These are phyloP conservation scores for Leccinum pellstonianum DNA, from an alignment of 768 basidiomycete species.

Conservation along the genomic window DNA sequence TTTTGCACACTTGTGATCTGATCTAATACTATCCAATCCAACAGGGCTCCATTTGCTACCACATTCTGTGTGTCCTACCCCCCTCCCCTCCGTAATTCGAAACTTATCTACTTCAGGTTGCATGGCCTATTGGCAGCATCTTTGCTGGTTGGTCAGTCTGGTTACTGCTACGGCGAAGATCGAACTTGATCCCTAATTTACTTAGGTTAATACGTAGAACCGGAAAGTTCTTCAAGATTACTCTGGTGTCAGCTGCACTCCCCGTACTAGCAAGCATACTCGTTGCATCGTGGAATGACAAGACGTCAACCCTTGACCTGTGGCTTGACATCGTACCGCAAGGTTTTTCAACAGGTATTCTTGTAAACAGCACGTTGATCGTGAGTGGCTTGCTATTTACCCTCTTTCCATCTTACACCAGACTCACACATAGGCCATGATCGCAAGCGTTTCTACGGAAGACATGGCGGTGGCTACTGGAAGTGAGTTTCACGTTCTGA, in stretches of 20 bases:
- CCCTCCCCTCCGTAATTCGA: background rate
- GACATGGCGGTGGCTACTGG: conserved; percentile 89
- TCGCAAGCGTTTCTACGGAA: conserved; percentile 73
- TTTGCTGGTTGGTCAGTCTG: background rate
- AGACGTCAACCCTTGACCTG: conserved; percentile 57
- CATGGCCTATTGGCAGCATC: background rate
- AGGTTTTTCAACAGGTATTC: conserved; percentile 79
- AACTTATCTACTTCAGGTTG: background rate
- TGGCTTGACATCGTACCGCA: conserved; percentile 81
- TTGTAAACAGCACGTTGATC: conserved; percentile 84
- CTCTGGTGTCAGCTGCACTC: conserved; percentile 39
- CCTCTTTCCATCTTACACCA: conserved; percentile 3
- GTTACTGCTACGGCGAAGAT: background rate
- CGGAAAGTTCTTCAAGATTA: background rate
- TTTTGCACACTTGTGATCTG: background rate
- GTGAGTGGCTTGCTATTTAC: conserved; percentile 42
- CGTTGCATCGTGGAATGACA: conserved; percentile 65
- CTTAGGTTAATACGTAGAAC: background rate
- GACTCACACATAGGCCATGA: conserved; percentile 65
- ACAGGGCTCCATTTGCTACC: background rate
- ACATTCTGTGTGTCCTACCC: background rate
- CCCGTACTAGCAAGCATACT: conserved; percentile 57
- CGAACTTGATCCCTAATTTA: background rate
- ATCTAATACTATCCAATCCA: background rate
- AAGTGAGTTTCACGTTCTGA: conserved; percentile 51